These are phyloP conservation scores for Guadua angustifolia DNA, from an alignment of 176 grass and related monocot species.

Conservation along the genomic window DNA sequence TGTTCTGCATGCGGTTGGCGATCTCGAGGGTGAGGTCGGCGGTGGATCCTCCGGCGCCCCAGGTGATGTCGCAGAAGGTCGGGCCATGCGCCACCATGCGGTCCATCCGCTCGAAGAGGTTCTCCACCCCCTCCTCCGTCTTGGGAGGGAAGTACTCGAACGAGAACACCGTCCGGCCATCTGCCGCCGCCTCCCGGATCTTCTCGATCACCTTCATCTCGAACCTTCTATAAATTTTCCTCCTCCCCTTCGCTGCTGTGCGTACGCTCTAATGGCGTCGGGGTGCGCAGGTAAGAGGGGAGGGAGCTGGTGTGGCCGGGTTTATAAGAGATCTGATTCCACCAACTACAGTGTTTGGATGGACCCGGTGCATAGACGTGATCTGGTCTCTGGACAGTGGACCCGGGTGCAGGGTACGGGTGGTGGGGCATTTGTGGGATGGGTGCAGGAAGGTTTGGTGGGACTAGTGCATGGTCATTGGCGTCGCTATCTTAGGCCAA, in stretches of 20 bases:
- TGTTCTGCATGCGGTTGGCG: conserved; percentile 88
- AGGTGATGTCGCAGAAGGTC: conserved; percentile 91
- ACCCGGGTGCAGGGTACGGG: accelerated
- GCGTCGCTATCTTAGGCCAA: conserved; percentile 49
- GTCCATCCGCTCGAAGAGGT: conserved; percentile 93
- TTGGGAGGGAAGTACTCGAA: conserved; percentile 93
- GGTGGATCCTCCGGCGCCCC: conserved; percentile 91
- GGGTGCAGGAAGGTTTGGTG: background rate
- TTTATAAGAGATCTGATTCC: conserved; percentile 36
- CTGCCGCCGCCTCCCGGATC: conserved; percentile 48
- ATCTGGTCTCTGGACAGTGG: background rate
- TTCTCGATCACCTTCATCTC: conserved; percentile 96
- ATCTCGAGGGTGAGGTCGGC: conserved; percentile 91
- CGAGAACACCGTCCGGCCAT: conserved; percentile 81
- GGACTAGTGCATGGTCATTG: background rate
- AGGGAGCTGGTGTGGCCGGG: conserved; percentile 8
- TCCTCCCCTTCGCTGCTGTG: background rate
- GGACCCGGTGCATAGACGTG: background rate
- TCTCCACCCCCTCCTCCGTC: conserved; percentile 88
- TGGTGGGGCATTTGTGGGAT: background rate
- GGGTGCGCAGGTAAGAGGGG: background rate
- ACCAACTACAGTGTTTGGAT: conserved; percentile 29
- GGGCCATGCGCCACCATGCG: conserved; percentile 88
- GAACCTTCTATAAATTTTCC: conserved; percentile 12
- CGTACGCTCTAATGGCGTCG: conserved; percentile 40